These are phyloP conservation scores for Ophiostoma australiae DNA, from an alignment of 2,329 filamentous ascomycete genomes.

Conservation along the genomic window DNA sequence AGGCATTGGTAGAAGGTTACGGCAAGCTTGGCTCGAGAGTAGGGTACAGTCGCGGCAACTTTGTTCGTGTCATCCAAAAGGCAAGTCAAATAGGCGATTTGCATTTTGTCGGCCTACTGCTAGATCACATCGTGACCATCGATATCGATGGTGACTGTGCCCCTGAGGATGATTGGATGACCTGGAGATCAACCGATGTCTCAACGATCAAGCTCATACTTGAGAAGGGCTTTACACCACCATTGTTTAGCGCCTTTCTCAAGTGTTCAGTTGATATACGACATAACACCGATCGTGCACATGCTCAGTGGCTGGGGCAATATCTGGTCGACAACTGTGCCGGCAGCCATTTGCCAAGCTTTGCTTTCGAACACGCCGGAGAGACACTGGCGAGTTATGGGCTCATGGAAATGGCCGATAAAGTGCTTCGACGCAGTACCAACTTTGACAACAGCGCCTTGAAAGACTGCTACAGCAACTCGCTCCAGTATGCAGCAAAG, in stretches of 20 bases:
- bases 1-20: not conserved
- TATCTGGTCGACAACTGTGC: not conserved
- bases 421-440: not conserved
- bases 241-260: not conserved
- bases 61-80: not conserved
- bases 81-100: not conserved
- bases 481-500: not conserved
- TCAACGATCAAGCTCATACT: not conserved
- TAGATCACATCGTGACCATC: not conserved
- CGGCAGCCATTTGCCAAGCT: not conserved
- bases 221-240: not conserved
- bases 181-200: rapidly evolving
- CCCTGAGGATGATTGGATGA: rapidly evolving
- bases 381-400: not conserved
- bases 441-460: not conserved
- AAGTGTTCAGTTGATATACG: not conserved
- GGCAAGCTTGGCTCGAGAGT: not conserved
- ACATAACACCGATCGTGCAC: not conserved
- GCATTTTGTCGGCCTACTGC: not conserved
- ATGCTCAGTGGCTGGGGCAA: not conserved
- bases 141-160: not conserved
- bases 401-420: not conserved
- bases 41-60: not conserved
- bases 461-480: not conserved
- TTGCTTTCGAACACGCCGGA: not conserved